Evolutionary conservation across 345 rosid species (phyloP), one percentile per base, ranked within the genome.

Genomic region (Syzygium grande): DNA sequence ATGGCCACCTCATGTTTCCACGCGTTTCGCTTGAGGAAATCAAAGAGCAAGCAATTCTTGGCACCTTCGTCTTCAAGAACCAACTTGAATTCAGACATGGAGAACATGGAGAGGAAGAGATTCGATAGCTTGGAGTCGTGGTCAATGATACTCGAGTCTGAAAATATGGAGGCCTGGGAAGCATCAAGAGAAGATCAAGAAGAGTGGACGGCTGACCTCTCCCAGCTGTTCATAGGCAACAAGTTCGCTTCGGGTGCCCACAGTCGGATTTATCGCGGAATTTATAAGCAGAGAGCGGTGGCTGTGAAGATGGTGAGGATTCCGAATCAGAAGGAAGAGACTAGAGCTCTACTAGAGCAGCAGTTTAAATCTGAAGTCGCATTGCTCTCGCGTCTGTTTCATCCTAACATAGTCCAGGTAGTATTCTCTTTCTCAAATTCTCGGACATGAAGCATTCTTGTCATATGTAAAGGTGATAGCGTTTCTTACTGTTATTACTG

Each of bases 181-280:
- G 95, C 92, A 0, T 91, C 99, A 4, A 95, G 93, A 87, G 98
- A 95, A 55, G 98, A 97, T 89, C 94, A 94, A 90, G 99, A 96
- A 54, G 99, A 98, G 85, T 98, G 99, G 99, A 96, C 97, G 1
- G 99, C 99, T n/a, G 99, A 98, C 90, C 98, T 96, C 46, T 98
- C 99, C 2, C 99, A 98, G 92, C 88, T 98, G 51, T 98, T 98
- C 79, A 98, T 98, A 27, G 99, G 99, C 6, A 98, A 98, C 92
- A 98, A 96, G 91, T 98, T 98, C 54, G 99, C 99, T 25, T 98
- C 99, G 1, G 99, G 99, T 2, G 99, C 99, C 52, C 98, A 98
- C 52, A 93, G 96, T 22, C 90, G 99, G 91, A 96, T 98, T 54
- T 98, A 98, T 52, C 92, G 99, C 11, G 99, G 99, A 9, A 98